Evolutionary conservation across 257 asterid species (phyloP), one percentile per base, ranked within the genome.

Genomic region (Capsicum rhomboideum): DNA sequence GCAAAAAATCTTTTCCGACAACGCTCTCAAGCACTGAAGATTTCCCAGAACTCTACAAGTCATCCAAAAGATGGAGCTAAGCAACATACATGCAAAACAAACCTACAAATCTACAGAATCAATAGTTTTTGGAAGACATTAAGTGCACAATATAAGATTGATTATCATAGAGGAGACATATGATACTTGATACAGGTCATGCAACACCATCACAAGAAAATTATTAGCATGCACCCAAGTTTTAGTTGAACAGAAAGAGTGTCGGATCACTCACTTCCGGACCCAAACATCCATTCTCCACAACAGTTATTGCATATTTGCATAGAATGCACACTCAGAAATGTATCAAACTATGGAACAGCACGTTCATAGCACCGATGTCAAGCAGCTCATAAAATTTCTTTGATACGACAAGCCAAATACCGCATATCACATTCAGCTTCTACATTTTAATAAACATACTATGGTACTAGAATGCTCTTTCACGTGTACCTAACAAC

Each of bases 21-120:
- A 89, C 83, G 86, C 97, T 93, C 84, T 93, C 97, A n/a, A 93
- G 94, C 53, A 93, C 97, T 0, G 97, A 93, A 23, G 97, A 93
- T 88, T 92, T 93, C 61, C 97, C 96, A 61, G 94, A 93, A 89
- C 97, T 93, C 97, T 93, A 82, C 69, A 87, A 75, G 84, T 56
- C 89, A 86, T 78, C 56, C 75, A 67, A 80, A 85, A 80, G 31
- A 31, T 9, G 55, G 37, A 11, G 20, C 46, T 23, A 46, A 34
- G 42, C 4, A 13, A 50, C 18, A 29, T 63, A 21, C 52, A 75
- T 28, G 40, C 44, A 82, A 10, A 53, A 31, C n/a, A 11, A 44
- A 23, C 56, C 56, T 72, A 44, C 58, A 74, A 8, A 13, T 21
- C 40, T 12, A 3, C 0, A 13, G 40, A 12, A 44, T 3, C 56